Conservation (phyloP, 2,329 filamentous ascomycete species). For the Trichoderma sp. region DNA sequence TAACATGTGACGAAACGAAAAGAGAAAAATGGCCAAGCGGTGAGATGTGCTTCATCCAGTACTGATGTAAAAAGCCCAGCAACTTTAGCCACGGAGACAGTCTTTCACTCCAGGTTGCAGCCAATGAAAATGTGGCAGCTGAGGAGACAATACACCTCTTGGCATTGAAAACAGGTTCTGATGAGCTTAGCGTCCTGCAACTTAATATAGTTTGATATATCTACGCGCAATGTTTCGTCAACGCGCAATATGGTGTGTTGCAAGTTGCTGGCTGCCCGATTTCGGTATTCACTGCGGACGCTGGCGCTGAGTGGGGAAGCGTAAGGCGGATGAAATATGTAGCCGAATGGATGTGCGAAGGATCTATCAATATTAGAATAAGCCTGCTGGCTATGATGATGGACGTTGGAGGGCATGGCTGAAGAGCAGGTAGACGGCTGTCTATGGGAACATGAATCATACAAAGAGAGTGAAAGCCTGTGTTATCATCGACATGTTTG, state of each 20-base stretch:
- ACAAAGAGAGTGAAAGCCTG: neutral
- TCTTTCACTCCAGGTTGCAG: neutral
- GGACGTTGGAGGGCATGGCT: neutral
- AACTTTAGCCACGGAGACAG: neutral
- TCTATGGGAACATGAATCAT: neutral
- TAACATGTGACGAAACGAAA: neutral
- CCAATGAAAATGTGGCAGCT: neutral
- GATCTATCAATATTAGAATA: too few species aligned
- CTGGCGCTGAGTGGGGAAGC: neutral
- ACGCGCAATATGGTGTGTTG: neutral
- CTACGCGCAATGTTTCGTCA: neutral
- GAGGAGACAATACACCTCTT: neutral
- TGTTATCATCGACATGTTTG: neutral
- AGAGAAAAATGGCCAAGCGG: neutral
- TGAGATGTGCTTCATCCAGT: neutral
- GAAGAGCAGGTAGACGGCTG: neutral
- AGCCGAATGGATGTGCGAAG: neutral
- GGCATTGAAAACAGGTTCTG: neutral
- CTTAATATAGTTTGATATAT: neutral
- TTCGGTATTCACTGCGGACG: slow-evolving; percentile 9
- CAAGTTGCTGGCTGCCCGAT: neutral
- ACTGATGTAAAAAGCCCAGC: neutral
- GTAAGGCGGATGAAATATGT: slow-evolving; percentile 16
- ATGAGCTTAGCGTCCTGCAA: neutral
- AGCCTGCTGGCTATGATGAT: too few species aligned